A percentile compares a stretch with the other conserved stretches of the same genome.
These are phyloP conservation scores for Dysphania ambrosioides DNA, from an alignment of 148 eudicot genomes.

Conservation along the genomic window DNA sequence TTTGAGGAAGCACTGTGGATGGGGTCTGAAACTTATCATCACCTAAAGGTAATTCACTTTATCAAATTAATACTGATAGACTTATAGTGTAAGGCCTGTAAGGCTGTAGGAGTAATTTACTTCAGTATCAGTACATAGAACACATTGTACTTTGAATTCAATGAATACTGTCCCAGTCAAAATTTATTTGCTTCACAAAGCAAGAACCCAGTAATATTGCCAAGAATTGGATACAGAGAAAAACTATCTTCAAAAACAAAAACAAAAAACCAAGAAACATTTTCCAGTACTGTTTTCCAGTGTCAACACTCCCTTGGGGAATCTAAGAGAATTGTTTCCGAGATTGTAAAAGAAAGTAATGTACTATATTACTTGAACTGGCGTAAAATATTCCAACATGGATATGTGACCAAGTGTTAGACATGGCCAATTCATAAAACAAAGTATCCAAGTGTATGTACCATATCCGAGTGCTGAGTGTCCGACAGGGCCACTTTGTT, in stretches of 20 bases:
- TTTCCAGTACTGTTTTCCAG: too few species aligned
- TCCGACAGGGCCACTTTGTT: not conserved
- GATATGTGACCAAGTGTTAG: not conserved
- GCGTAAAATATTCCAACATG: too few species aligned
- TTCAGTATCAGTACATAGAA: not conserved
- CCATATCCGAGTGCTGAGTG: not conserved
- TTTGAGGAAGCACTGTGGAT: constrained; percentile 89
- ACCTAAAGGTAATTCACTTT: constrained; percentile 58
- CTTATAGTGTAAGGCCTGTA: too few species aligned
- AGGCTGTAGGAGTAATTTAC: not conserved
- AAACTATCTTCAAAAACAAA: too few species aligned
- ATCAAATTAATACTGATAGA: not conserved
- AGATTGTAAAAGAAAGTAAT: not conserved
- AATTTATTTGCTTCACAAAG: not conserved
- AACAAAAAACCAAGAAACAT: too few species aligned
- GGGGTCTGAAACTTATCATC: constrained; percentile 92
- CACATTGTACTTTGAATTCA: not conserved
- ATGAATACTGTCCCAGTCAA: not conserved
- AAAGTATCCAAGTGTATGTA: not conserved
- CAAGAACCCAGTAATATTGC: not conserved
- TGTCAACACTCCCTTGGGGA: too few species aligned
- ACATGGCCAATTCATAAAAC: not conserved
- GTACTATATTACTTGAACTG: not conserved
- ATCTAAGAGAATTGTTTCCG: not conserved
- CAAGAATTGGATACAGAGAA: too few species aligned